Conservation (phyloP, 176 grass and related monocot species). For the Rhynchospora tenuis region DNA sequence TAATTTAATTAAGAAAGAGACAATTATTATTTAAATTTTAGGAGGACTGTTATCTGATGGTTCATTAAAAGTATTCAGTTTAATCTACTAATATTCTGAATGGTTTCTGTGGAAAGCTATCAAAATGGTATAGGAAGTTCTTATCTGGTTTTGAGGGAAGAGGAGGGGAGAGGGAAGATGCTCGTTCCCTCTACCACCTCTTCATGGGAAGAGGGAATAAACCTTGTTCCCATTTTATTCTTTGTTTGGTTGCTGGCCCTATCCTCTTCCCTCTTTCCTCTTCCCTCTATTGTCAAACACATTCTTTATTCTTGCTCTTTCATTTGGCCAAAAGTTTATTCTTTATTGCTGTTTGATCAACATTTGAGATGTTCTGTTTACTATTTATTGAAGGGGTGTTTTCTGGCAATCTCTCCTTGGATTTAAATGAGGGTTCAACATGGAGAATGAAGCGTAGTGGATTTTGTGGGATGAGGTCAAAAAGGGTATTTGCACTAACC, state of each 20-base stretch:
- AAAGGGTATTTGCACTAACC: conserved; percentile 48
- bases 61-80: not conserved
- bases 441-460: conserved; percentile 87
- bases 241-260: too few relatives aligned
- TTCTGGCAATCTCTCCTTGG: conserved; percentile 82
- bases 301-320: not conserved
- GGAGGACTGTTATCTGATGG: not conserved
- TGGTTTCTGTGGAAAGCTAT: not conserved
- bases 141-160: too few relatives aligned
- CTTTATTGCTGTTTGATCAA: not conserved
- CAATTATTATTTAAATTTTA: not conserved
- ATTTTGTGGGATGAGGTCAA: conserved; percentile 96
- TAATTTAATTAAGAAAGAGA: conserved; percentile 8
- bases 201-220: too few relatives aligned
- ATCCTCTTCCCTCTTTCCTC: too few relatives aligned
- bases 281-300: too few relatives aligned
- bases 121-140: not conserved
- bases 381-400: conserved; percentile 52
- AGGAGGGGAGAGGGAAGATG: too few relatives aligned
- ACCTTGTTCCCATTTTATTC: too few relatives aligned
- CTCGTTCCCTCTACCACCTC: too few relatives aligned
- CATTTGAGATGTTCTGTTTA: conserved; percentile 2
- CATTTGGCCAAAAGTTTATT: conserved; percentile 10
- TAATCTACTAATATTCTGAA: not conserved
- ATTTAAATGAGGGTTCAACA: conserved; percentile 60